A percentile compares a stretch with the other conserved stretches of the same genome.
Evolutionary conservation across 2,329 filamentous ascomycete species (phyloP).

Genomic region (Scytalidium lignicola): DNA sequence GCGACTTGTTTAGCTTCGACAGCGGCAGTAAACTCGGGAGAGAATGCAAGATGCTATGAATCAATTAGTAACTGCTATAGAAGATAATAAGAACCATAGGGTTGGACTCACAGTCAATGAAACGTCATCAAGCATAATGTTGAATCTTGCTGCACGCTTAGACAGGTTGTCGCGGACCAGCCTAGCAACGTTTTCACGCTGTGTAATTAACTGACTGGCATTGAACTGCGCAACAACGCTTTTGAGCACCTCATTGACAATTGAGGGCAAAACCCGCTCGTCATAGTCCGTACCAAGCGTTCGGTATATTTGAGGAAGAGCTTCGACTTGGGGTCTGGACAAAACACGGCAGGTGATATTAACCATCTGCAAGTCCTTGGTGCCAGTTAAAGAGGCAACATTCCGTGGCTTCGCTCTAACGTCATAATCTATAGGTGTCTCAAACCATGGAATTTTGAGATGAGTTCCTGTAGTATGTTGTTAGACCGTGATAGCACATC

Average conservation of each 20-base stretch:
- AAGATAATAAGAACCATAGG: slow-evolving; percentile 2
- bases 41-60: slow-evolving; percentile 63
- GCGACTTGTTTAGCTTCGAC: slow-evolving; percentile 72
- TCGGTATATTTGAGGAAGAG: slow-evolving; percentile 93
- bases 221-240: slow-evolving; percentile 99
- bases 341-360: slow-evolving; percentile 99
- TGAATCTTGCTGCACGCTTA: slow-evolving; percentile 87
- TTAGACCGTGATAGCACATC: slow-evolving; percentile 10
- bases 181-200: slow-evolving; percentile 92
- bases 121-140: slow-evolving; percentile 95
- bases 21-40: slow-evolving; percentile 67
- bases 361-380: slow-evolving; percentile 99
- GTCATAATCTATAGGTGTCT: slow-evolving; percentile 94
- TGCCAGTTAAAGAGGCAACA: slow-evolving; percentile 93
- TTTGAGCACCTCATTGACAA: slow-evolving; percentile 98
- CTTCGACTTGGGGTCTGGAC: slow-evolving; percentile 79
- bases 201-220: slow-evolving; percentile 94
- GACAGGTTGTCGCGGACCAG: slow-evolving; percentile 92
- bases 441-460: slow-evolving; percentile 91
- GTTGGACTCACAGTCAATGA: slow-evolving; percentile 72
- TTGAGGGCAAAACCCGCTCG: slow-evolving; percentile 91
- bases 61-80: slow-evolving; percentile 5
- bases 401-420: slow-evolving; percentile 97
- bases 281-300: slow-evolving; percentile 95
- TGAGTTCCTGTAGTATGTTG: slow-evolving; percentile 68